Evolutionary conservation across 2,329 filamentous ascomycete genomes (phyloP).

Genomic region (Xylaria sp.): DNA sequence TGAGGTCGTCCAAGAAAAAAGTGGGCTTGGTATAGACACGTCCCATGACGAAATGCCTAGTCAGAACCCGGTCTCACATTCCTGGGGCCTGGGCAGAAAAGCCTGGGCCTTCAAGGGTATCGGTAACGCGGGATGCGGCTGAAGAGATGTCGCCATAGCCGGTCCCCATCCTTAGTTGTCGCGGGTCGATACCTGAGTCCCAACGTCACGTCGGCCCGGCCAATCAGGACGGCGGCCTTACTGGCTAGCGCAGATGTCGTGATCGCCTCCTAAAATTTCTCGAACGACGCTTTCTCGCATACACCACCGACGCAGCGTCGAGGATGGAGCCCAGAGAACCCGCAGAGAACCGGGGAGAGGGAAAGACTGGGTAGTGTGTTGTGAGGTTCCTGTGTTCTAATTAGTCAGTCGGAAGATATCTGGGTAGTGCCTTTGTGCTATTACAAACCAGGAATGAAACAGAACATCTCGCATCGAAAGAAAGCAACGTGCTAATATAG

Average conservation of each 20-base stretch:
- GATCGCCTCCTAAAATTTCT: slow-evolving; percentile 44
- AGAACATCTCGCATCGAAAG: background rate
- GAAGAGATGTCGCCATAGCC: slow-evolving; percentile 32
- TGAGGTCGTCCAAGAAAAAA: slow-evolving; percentile 9
- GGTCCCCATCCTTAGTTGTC: slow-evolving; percentile 10
- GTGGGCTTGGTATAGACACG: slow-evolving; percentile 12
- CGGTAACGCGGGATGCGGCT: slow-evolving; percentile 30
- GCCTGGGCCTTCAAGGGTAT: slow-evolving; percentile 27
- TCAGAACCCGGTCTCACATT: slow-evolving; percentile 6
- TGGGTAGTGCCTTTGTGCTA: slow-evolving; percentile 8
- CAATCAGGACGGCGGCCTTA: slow-evolving; percentile 38
- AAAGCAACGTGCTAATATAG: slow-evolving; percentile 18
- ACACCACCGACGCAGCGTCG: background rate
- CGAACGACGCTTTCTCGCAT: slow-evolving; percentile 12
- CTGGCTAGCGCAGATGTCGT: slow-evolving; percentile 47
- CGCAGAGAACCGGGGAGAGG: slow-evolving; percentile 1
- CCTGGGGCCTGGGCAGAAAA: background rate
- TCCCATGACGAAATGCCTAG: slow-evolving; percentile 13
- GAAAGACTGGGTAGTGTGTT: background rate
- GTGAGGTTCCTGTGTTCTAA: slow-evolving; percentile 17
- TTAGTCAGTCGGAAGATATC: slow-evolving; percentile 22
- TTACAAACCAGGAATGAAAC: slow-evolving; percentile 28
- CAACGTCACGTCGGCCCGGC: slow-evolving; percentile 21
- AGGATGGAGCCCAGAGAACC: slow-evolving; percentile 6
- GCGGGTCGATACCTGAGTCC: slow-evolving; percentile 11